Conservation (phyloP, 768 basidiomycete species). For the Leucocoprinus leucothites region DNA sequence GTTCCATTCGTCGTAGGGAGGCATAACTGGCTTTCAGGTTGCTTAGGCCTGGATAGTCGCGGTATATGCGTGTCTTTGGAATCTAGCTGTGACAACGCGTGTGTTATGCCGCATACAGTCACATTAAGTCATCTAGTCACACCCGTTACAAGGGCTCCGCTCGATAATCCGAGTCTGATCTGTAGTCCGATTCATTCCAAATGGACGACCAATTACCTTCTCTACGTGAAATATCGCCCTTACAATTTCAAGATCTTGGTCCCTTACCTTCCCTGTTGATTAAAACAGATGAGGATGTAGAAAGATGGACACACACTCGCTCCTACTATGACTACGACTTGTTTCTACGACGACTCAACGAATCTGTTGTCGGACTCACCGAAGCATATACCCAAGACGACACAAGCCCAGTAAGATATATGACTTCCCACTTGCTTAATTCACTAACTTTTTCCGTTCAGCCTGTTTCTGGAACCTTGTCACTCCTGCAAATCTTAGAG, state of each 20-base stretch:
- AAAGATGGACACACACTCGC: constrained; percentile 63
- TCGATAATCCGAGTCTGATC: background rate
- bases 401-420: constrained; percentile 33
- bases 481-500: constrained; percentile 63
- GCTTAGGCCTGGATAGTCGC: background rate
- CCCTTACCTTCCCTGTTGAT: constrained; percentile 52
- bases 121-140: constrained; percentile 6
- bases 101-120: background rate
- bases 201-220: constrained; percentile 1
- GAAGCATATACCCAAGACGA: constrained; percentile 40
- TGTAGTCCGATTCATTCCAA: background rate
- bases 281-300: constrained; percentile 68
- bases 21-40: constrained; percentile 36
- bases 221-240: constrained; percentile 26
- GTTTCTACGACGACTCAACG: constrained; percentile 74
- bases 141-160: constrained; percentile 10
- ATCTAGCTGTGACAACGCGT: background rate
- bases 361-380: constrained; percentile 66
- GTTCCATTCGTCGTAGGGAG: constrained; percentile 80
- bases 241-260: constrained; percentile 16
- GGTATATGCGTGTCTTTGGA: background rate
- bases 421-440: background rate
- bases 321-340: constrained; percentile 73
- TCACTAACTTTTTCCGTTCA: constrained; percentile 24
- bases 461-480: constrained; percentile 46